Base-by-base conservation (phyloP, 2,329 filamentous ascomycete species). In the Tolypocladium amazonense region DNA sequence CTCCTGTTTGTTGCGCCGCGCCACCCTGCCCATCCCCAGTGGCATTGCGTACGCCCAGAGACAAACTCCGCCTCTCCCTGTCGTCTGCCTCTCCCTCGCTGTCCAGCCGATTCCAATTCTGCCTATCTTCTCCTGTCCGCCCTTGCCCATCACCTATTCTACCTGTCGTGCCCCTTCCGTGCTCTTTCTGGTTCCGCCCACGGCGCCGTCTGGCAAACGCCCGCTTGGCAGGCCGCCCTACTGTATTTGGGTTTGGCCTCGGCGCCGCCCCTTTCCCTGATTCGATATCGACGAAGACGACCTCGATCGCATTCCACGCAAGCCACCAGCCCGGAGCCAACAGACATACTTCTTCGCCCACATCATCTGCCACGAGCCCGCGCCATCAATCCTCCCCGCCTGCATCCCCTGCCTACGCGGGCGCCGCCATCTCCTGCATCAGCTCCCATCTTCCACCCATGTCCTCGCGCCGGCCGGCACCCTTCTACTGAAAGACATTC, bases 371-470 rank as follows among this genome's bases (percentile, higher is more conserved):
- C 9, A 0, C 50, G 4, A 7, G 9, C 18, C 50, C 1, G 27
- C 50, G 50, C 11, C 50, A 11, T 53, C 27, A 6, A 35, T 33
- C 27, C 18, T 35, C 50, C 27, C n/a, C 50, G 50, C 18, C 50
- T 53, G 18, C 50, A 53, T 53, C 50, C 47, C 43, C 27, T 20
- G 47, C 47, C 27, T 4, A 30, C 7, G 3, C 47, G 27, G 12
- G 8, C 27, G 27, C 15, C 47, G 47, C 47, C 47, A 33, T 33
- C 47, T n/a, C 27, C 30, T 35, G 20, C 50, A n/a, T 53, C 30
- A 5, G 43, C 23, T 52, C 33, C n/a, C 35, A 6, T 20, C 15
- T 18, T 25, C 37, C 2, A 58, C 62, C 60, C 64, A 65, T 66
- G 65, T 61, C 47, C 43, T 50, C 50, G 59, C 52, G 39, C 25